These are phyloP conservation scores for Aspergillus latus DNA, from an alignment of 2,329 filamentous ascomycete genomes.

Conservation along the genomic window DNA sequence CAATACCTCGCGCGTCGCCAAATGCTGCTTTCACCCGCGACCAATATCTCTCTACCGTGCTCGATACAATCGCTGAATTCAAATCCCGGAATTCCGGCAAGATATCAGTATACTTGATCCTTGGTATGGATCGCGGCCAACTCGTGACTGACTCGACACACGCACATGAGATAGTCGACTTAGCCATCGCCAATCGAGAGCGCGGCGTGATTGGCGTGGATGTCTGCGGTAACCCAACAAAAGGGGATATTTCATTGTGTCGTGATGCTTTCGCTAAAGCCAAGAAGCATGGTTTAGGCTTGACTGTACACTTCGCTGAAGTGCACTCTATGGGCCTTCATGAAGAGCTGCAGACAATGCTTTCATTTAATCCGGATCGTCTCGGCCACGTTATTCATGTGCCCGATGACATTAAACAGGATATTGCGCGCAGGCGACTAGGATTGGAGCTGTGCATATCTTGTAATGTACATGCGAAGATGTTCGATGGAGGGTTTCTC, in stretches of 20 bases:
- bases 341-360: slow-evolving; percentile 62
- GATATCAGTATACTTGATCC: slow-evolving; percentile 66
- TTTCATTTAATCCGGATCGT: slow-evolving; percentile 66
- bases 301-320: slow-evolving; percentile 81
- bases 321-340: slow-evolving; percentile 56
- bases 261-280: slow-evolving; percentile 60
- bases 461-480: slow-evolving; percentile 75
- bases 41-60: slow-evolving; percentile 65
- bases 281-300: slow-evolving; percentile 54
- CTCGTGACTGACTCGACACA: slow-evolving; percentile 50
- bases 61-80: slow-evolving; percentile 61
- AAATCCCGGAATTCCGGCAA: slow-evolving; percentile 34
- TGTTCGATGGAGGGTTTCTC: slow-evolving; percentile 64
- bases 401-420: slow-evolving; percentile 57
- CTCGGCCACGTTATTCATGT: slow-evolving; percentile 80
- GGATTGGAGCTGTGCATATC: slow-evolving; percentile 76
- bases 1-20: slow-evolving; percentile 68
- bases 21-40: slow-evolving; percentile 57
- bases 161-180: slow-evolving; percentile 62
- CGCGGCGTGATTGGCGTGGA: slow-evolving; percentile 70
- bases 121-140: slow-evolving; percentile 71
- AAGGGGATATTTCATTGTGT: slow-evolving; percentile 62
- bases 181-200: slow-evolving; percentile 58
- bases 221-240: slow-evolving; percentile 72
- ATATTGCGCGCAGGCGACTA: slow-evolving; percentile 56